Percentiles rank a stretch among this genome's conserved stretches.
Evolutionary conservation across 2,329 filamentous ascomycete species (phyloP).

Genomic region (Fusarium napiforme): DNA sequence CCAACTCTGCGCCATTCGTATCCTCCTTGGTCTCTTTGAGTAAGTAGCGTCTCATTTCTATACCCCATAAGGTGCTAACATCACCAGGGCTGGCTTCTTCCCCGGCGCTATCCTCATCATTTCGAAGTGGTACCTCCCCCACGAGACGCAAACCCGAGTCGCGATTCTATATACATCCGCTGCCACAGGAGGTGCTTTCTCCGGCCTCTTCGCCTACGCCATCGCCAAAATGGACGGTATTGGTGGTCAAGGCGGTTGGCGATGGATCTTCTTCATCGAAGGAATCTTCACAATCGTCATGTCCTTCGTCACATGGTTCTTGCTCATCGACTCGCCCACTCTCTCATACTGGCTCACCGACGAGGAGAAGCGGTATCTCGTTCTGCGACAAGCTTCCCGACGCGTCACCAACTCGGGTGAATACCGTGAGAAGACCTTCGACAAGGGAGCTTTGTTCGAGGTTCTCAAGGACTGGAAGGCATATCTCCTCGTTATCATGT

Average conservation of each 20-base stretch:
- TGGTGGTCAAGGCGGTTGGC: slow-evolving; percentile 37
- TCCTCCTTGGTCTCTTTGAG: slow-evolving; percentile 28
- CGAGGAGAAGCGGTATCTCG: slow-evolving; percentile 34
- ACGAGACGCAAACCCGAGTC: slow-evolving; percentile 44
- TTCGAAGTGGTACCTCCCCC: slow-evolving; percentile 47
- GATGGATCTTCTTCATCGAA: slow-evolving; percentile 45
- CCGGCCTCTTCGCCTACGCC: slow-evolving; percentile 36
- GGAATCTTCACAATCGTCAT: slow-evolving; percentile 48
- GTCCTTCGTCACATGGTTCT: slow-evolving; percentile 58
- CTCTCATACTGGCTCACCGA: slow-evolving; percentile 33
- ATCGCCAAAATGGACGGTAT: slow-evolving; percentile 37
- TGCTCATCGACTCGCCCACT: slow-evolving; percentile 51
- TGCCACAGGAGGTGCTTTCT: slow-evolving; percentile 40
- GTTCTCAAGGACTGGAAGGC: slow-evolving; percentile 48
- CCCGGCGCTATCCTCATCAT: slow-evolving; percentile 46
- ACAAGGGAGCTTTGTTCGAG: slow-evolving; percentile 14
- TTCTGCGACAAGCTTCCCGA: slow-evolving; percentile 24
- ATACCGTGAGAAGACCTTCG: slow-evolving; percentile 25
- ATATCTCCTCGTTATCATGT: slow-evolving; percentile 52
- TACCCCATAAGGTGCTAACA: not conserved
- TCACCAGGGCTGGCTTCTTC: slow-evolving; percentile 43
- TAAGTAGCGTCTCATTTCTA: no score
- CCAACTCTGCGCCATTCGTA: slow-evolving; percentile 17
- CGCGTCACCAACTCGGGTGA: slow-evolving; percentile 22
- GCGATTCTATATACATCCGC: slow-evolving; percentile 46